Percentiles rank a stretch among this genome's conserved stretches.
These are phyloP conservation scores for Podaxis mareebaensis DNA, from an alignment of 768 basidiomycete genomes.

Conservation along the genomic window DNA sequence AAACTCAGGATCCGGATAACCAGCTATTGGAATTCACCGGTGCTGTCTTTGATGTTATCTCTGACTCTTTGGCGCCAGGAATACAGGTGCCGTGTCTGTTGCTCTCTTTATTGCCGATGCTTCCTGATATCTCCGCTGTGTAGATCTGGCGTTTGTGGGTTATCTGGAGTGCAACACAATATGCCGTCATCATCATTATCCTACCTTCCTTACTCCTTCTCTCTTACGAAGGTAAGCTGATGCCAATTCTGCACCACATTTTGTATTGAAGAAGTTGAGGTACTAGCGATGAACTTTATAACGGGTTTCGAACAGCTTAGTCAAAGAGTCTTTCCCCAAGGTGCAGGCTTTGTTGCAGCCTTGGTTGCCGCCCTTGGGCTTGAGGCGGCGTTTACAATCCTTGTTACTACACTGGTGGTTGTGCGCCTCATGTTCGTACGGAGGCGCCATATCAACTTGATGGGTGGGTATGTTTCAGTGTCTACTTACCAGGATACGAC, in stretches of 20 bases:
- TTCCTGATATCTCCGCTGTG: background rate
- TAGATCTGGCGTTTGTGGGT: constrained; percentile 2
- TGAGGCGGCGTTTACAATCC: background rate
- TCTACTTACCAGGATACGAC: background rate
- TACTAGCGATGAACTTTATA: background rate
- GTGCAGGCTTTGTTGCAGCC: background rate
- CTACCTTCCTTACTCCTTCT: background rate
- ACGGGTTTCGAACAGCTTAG: background rate
- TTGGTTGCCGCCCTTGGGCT: too few species aligned
- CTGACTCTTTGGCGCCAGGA: background rate
- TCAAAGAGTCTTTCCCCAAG: background rate
- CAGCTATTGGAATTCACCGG: background rate
- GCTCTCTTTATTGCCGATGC: too few species aligned
- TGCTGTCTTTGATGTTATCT: background rate
- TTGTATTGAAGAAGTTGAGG: too few species aligned
- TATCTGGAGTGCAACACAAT: background rate
- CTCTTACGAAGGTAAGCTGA: background rate
- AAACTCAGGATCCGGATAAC: background rate
- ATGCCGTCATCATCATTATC: background rate
- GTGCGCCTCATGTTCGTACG: background rate
- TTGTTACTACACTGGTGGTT: background rate
- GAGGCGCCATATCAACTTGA: background rate
- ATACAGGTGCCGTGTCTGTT: constrained; percentile 2
- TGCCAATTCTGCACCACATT: too few species aligned
- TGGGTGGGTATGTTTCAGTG: background rate